Conservation (phyloP, 2,329 filamentous ascomycete species). For the Fusarium sp. region DNA sequence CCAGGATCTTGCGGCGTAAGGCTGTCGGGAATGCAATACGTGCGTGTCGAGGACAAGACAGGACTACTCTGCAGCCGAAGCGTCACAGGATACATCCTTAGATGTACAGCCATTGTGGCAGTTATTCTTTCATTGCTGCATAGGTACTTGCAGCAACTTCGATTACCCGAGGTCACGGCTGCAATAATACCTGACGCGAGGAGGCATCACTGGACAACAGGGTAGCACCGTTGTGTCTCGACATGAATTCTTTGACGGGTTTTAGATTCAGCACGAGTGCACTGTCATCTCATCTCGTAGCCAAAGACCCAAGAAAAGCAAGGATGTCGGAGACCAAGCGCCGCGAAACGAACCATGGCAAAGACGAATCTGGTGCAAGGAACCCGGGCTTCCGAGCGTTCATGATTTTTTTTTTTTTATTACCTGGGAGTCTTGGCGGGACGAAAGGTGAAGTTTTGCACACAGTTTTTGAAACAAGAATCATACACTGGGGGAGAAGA, state of each 20-base stretch:
- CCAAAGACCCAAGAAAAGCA: background rate
- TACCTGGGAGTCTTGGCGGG: background rate
- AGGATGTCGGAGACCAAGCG: conserved; percentile 1
- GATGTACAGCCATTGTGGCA: background rate
- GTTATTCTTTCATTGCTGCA: background rate
- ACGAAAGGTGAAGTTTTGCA: background rate
- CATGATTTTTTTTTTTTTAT: background rate
- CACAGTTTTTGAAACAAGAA: background rate
- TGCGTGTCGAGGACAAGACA: background rate
- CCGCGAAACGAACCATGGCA: conserved; percentile 3
- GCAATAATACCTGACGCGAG: conserved; percentile 2
- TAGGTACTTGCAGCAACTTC: background rate
- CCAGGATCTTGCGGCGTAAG: background rate
- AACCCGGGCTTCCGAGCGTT: background rate
- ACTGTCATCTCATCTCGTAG: background rate
- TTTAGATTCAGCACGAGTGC: conserved; percentile 4
- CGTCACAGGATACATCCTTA: background rate
- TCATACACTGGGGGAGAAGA: background rate
- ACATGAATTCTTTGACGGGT: conserved; percentile 17
- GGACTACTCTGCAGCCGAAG: background rate
- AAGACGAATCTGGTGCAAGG: background rate
- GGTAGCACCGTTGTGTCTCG: conserved; percentile 12
- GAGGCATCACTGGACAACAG: background rate
- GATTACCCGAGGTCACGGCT: background rate
- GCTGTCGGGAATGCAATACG: background rate